phyloP scores from a whole-genome alignment of 768 basidiomycete species.

The Mycena kentingensis region DNA sequence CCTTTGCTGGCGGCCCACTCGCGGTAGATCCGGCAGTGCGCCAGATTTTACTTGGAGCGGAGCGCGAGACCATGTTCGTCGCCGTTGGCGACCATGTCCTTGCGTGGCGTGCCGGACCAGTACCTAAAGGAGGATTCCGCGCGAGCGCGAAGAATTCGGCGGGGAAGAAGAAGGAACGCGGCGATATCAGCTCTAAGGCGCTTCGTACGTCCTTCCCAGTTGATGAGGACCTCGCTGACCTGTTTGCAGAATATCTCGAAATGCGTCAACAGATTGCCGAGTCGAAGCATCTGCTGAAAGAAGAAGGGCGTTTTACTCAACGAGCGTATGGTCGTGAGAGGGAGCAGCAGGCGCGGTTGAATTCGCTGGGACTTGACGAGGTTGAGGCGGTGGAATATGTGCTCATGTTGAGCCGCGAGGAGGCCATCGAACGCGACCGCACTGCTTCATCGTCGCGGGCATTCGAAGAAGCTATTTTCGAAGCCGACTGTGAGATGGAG shows the following conservation, averaged over 20 bases:
- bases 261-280: conserved; percentile 65
- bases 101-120: conserved; percentile 65
- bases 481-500: conserved; percentile 53
- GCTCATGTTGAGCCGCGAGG: conserved; percentile 83
- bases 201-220: conserved; percentile 41
- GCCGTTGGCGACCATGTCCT: conserved; percentile 62
- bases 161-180: conserved; percentile 38
- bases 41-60: conserved; percentile 57
- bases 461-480: conserved; percentile 58
- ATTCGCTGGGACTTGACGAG: conserved; percentile 72
- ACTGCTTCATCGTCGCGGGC: conserved; percentile 21
- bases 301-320: conserved; percentile 45
- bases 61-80: conserved; percentile 57
- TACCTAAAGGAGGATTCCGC: conserved; percentile 37
- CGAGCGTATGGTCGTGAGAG: conserved; percentile 48
- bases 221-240: conserved; percentile 1
- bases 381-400: conserved; percentile 77
- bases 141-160: conserved; percentile 18
- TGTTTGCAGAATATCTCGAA: conserved; percentile 58
- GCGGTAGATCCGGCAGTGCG: conserved; percentile 43
- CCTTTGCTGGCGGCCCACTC: conserved; percentile 20
- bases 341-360: conserved; percentile 59
- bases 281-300: conserved; percentile 51
- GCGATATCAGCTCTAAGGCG: conserved; percentile 40
- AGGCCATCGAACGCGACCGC: conserved; percentile 41